Evolutionary conservation across 2,329 filamentous ascomycete genomes (phyloP), one percentile per base, ranked within the genome.

Genomic region (Penicillium hesseltinei): DNA sequence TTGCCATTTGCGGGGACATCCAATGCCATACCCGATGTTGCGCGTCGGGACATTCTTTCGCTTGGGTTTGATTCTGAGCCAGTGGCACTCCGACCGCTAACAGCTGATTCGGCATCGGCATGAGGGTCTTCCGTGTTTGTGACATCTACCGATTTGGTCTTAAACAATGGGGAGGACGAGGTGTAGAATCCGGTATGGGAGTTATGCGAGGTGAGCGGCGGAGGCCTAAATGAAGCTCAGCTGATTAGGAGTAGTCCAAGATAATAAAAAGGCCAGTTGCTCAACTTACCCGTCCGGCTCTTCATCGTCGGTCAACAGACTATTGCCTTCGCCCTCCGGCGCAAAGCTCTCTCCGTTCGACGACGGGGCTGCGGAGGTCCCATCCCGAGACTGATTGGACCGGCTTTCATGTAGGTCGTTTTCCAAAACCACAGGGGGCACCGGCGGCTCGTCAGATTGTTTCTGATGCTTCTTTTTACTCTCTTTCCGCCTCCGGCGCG

Each of bases 161-260:
- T 85, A 50, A 89, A 82, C 57, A 88, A 74, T 33, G 88, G 85
- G 23, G 88, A 89, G 31, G 87, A 88, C 35, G 85, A 84, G 48
- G 88, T 89, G 59, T 88, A 78, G 71, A 88, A 85, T 61, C 85
- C 86, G 67, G 84, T 81, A 66, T 89, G 86, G 35, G 88, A 88
- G 52, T 85, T 82, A 71, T 85, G 84, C 29, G 82, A 78, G 53
- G 82, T 75, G 55, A 81, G 73, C 53, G 80, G 78, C 60, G 82
- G 82, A 48, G 72, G 69, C 27, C 72, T 74, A 64, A 63, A 64
- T 57, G 46, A 48, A 31, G 44, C 6, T 17, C 13, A 38, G 23
- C 13, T 27, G 33, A 17, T 40, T 38, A 40, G 42, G 4, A 45
- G 29, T 10, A 47, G 8, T n/a, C 11, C 35, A 43, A 36, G 6